These are phyloP conservation scores for Blastobotrys apis DNA, from an alignment of 1,139 yeast genomes.

Conservation along the genomic window DNA sequence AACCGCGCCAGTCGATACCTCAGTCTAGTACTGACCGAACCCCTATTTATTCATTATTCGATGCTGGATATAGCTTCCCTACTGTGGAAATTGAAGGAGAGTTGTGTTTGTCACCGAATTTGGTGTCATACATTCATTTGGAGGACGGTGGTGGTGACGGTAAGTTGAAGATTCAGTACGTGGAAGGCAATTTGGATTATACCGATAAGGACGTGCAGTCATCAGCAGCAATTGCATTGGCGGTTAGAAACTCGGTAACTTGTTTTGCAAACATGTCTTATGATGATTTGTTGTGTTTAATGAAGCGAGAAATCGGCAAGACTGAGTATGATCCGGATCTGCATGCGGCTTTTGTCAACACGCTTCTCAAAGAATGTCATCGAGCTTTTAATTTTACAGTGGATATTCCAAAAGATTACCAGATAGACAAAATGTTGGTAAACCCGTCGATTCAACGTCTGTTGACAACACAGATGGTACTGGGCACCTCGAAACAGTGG, in stretches of 20 bases:
- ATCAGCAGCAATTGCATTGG: constrained; percentile 54
- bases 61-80: constrained; percentile 56
- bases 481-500: constrained; percentile 54
- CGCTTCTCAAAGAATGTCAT: constrained; percentile 60
- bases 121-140: constrained; percentile 46
- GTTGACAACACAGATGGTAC: constrained; percentile 53
- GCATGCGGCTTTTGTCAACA: constrained; percentile 24
- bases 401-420: constrained; percentile 58
- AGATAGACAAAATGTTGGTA: constrained; percentile 64
- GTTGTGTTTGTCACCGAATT: constrained; percentile 31
- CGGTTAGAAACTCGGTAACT: constrained; percentile 61
- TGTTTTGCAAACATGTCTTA: constrained; percentile 61
- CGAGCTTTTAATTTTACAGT: constrained; percentile 64
- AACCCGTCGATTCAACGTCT: constrained; percentile 70
- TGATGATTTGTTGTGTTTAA: constrained; percentile 61
- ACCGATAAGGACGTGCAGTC: constrained; percentile 17
- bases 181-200: constrained; percentile 15
- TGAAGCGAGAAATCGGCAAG: constrained; percentile 31
- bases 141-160: constrained; percentile 12
- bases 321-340: constrained; percentile 6
- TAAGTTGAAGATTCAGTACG: constrained; percentile 21
- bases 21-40: constrained; percentile 14
- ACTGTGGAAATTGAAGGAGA: constrained; percentile 4
- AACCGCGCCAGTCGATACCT: constrained; percentile 10
- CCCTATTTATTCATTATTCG: constrained; percentile 45